Percentiles rank a stretch among this genome's conserved stretches.
These are phyloP conservation scores for Guadua angustifolia DNA, from an alignment of 176 grass and related monocot species.

Conservation along the genomic window DNA sequence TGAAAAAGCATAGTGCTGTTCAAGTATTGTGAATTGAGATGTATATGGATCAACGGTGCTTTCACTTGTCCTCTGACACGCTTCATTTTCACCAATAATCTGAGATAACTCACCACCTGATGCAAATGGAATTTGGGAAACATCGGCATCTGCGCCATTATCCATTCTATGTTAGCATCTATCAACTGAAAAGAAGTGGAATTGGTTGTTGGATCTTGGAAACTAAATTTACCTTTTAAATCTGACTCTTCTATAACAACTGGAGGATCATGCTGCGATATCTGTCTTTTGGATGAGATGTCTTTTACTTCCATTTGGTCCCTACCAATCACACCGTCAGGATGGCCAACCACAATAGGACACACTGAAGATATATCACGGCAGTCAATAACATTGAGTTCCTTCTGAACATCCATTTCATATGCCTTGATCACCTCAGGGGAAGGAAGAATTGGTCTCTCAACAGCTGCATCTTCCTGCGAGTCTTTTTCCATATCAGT, in stretches of 20 bases:
- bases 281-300: not conserved
- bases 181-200: conserved; percentile 16
- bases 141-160: conserved; percentile 39
- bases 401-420: conserved; percentile 45
- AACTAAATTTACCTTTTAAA: conserved; percentile 46
- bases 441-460: conserved; percentile 24
- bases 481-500: conserved; percentile 33
- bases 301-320: conserved; percentile 28
- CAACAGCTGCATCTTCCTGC: conserved; percentile 34
- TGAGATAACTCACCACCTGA: conserved; percentile 32
- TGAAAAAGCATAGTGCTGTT: conserved; percentile 47
- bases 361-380: conserved; percentile 16
- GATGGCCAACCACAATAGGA: conserved; percentile 29
- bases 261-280: conserved; percentile 3
- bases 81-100: conserved; percentile 35
- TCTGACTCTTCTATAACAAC: conserved; percentile 26
- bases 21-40: conserved; percentile 51
- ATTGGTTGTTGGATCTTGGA: not conserved
- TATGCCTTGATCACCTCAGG: conserved; percentile 41
- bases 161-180: conserved; percentile 26
- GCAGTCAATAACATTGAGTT: conserved; percentile 38
- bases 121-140: conserved; percentile 34
- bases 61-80: conserved; percentile 17
- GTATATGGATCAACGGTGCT: conserved; percentile 18
- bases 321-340: conserved; percentile 20